Evolutionary conservation across 352 stramenopile species (phyloP).

Genomic region (Halophytophthora polymorphica): DNA sequence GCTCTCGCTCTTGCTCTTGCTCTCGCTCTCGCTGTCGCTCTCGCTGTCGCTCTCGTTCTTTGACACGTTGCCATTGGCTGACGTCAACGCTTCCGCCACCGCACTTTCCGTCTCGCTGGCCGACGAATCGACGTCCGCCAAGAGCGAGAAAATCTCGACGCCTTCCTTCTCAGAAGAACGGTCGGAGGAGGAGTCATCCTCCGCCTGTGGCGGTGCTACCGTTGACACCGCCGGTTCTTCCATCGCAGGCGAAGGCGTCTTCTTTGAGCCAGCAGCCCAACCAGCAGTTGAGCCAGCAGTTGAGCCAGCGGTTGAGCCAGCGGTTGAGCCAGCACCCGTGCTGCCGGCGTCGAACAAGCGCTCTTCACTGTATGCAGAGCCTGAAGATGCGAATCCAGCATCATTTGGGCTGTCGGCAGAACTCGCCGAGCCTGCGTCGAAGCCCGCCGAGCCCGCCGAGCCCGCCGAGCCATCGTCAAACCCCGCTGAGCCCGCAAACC

Average conservation of each 20-base stretch:
- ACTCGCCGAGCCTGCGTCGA: slow-evolving; percentile 6
- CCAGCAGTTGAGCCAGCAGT: not conserved
- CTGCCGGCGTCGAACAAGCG: slow-evolving; percentile 4
- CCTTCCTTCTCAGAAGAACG: slow-evolving; percentile 8
- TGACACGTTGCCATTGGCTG: slow-evolving; percentile 7
- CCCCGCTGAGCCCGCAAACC: not conserved
- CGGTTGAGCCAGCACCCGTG: slow-evolving; percentile 1
- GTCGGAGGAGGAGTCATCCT: not conserved
- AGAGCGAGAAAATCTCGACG: slow-evolving; percentile 25
- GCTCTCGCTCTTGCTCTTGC: slow-evolving; percentile 5
- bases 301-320: not conserved
- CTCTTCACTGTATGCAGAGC: slow-evolving; percentile 7
- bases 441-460: slow-evolving; percentile 2
- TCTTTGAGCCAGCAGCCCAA: not conserved
- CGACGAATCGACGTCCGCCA: slow-evolving; percentile 21
- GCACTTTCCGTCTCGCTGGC: not conserved
- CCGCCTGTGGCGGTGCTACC: slow-evolving; percentile 14
- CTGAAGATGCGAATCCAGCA: slow-evolving; percentile 4
- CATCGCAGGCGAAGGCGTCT: slow-evolving; percentile 1
- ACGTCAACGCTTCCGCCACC: not conserved
- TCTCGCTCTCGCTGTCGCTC: slow-evolving; percentile 14
- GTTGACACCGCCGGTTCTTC: slow-evolving; percentile 11
- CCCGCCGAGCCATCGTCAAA: slow-evolving; percentile 2
- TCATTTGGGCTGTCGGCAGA: slow-evolving; percentile 4
- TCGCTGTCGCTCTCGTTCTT: slow-evolving; percentile 5